Evolutionary conservation across 768 basidiomycete species (phyloP), one percentile per base, ranked within the genome.

Genomic region (Neoboletus brunneissimus): DNA sequence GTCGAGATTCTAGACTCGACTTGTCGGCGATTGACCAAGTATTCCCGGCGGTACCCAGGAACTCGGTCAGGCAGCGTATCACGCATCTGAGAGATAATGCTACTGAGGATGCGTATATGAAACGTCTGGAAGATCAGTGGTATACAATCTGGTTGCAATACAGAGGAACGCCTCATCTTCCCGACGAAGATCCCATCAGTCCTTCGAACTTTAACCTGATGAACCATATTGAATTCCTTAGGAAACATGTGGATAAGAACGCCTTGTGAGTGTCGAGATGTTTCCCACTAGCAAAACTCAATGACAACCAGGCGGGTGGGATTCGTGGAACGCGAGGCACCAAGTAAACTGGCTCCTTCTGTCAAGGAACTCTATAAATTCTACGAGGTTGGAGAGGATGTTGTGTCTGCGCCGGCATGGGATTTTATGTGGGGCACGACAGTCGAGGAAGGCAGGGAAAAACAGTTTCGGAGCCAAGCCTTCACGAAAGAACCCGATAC

Each of bases 101-200:
- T 8, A 86, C 87, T 23, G 85, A 84, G 49, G 87, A 88, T 47
- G 77, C 86, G 10, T 96, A 95, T 69, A 74, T 89, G 58, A 83
- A 83, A 35, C 84, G 90, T 11, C 76, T 96, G 41, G 89, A 93
- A 71, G 86, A 91, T 48, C 81, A 80, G 46, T 98, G 91, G 92
- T 78, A 86, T 70, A 79, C 85, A 5, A 71, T 93, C 16, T 95
- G 91, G 91, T 56, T 80, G 48, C 80, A 83, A 61, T 77, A 91
- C 66, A 78, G 86, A 54, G 89, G 88, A 4, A 84, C 86, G 1
- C 70, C 76, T 5, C 75, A 77, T 41, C 78, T 97, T 23, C 86
- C 84, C 0, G 94, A 97, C 65, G 80, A 82, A 6, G 79, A 92
- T 61, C 84, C 82, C 5, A 66, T 74, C 38, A 88, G 86, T 69